Percentiles rank a stretch among this genome's conserved stretches.
These are phyloP conservation scores for Neodidymelliopsis sp. DNA, from an alignment of 2,329 filamentous ascomycete genomes.

Conservation along the genomic window DNA sequence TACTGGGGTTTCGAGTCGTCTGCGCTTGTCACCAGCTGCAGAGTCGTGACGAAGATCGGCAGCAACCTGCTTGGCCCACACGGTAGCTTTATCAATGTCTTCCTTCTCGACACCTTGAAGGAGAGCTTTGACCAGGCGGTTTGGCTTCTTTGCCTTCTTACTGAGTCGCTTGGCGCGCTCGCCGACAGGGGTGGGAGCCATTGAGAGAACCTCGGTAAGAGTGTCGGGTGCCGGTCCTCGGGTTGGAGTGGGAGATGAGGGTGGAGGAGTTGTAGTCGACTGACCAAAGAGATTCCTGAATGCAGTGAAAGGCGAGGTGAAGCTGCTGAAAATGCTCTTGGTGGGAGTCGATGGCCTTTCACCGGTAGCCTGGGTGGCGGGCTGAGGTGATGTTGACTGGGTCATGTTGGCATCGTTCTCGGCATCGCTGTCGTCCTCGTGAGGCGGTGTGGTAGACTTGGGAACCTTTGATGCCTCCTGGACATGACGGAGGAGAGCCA, in stretches of 20 bases:
- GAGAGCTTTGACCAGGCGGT: slow-evolving; percentile 26
- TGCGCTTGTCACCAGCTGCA: slow-evolving; percentile 39
- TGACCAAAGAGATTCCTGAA: slow-evolving; percentile 28
- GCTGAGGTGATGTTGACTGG: slow-evolving; percentile 13
- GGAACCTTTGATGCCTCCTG: slow-evolving; percentile 25
- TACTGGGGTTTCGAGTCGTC: slow-evolving; percentile 35
- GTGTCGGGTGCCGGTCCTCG: slow-evolving; percentile 22
- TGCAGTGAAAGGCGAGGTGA: slow-evolving; percentile 29
- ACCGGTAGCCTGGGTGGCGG: neutral
- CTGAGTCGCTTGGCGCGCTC: slow-evolving; percentile 29
- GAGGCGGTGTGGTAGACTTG: neutral
- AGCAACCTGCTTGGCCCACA: slow-evolving; percentile 37
- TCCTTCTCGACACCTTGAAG: slow-evolving; percentile 28
- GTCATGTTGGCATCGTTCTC: neutral
- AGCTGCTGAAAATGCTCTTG: slow-evolving; percentile 18
- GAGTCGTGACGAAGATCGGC: slow-evolving; percentile 28
- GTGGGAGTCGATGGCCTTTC: slow-evolving; percentile 8
- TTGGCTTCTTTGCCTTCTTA: slow-evolving; percentile 25
- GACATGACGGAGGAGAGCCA: slow-evolving; percentile 33
- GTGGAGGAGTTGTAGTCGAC: slow-evolving; percentile 14
- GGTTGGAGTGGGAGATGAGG: slow-evolving; percentile 19
- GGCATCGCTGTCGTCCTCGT: neutral
- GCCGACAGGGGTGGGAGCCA: slow-evolving; percentile 38
- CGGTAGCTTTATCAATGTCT: slow-evolving; percentile 29
- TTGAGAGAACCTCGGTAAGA: slow-evolving; percentile 32